Evolutionary conservation across 176 grass and related monocot species (phyloP), one percentile per base, ranked within the genome.

Genomic region (Cenchrus americanus): DNA sequence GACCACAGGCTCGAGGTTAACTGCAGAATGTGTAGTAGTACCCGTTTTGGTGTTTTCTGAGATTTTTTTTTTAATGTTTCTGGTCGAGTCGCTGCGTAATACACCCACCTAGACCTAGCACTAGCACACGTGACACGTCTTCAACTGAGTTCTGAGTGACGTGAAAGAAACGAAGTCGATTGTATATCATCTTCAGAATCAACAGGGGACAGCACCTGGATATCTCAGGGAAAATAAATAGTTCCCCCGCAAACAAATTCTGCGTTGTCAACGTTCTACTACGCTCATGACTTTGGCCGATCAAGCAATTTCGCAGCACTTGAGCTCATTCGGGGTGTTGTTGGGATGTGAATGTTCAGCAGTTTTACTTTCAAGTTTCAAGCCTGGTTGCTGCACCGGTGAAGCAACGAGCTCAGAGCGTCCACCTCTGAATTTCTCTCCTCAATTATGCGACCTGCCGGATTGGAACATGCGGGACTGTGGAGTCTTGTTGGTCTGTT

Each of bases 21-120:
- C 11, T 67, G 46, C 6, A 32, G 47, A 24, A n/a, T n/a, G n/a
- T n/a, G n/a, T n/a, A n/a, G 43, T 44, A 24, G 73, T 47, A 22
- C 17, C 41, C 22, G 54, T 58, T 66, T 85, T 76, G 77, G 44
- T 47, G 46, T 23, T 81, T 83, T 71, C 7, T 62, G 10, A 54
- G 54, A 83, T 17, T 77, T 77, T 81, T 32, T 30, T 30, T 30
- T 30, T 30, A n/a, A n/a, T n/a, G 42, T 8, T 58, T 59, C 32
- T 42, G 12, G 5, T 27, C 5, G 26, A 0, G 24, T 11, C 0
- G 76, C 3, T 14, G 44, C 44, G 13, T 50, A 19, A 14, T 19
- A 19, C 23, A 73, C 26, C 27, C 27, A 30, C 27, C 27, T 30
- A 30, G 27, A 30, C 27, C 27, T 30, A 30, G 27, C 27, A 30